These are phyloP conservation scores for Pseudogymnoascus sp. DNA, from an alignment of 2,329 filamentous ascomycete genomes.

Conservation along the genomic window DNA sequence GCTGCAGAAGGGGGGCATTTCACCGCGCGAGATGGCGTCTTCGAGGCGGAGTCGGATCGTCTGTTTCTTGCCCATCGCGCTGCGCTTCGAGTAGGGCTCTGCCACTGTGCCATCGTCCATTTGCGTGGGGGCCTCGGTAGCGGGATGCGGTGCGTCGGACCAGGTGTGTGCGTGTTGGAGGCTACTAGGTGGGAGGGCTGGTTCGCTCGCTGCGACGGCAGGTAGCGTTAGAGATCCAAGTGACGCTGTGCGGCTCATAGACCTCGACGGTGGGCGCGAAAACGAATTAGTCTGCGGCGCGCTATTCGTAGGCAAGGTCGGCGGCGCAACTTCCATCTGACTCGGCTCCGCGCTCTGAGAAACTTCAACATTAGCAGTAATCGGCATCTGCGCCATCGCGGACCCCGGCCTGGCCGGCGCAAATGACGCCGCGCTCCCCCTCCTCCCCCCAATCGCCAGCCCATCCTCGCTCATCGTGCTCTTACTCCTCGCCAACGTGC, in stretches of 20 bases:
- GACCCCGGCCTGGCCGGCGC: neutral
- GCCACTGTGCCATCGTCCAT: neutral
- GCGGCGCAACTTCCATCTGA: neutral
- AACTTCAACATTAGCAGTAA: neutral
- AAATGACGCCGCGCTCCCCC: neutral
- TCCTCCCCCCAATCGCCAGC: conserved; percentile 9
- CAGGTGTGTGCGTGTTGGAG: conserved; percentile 36
- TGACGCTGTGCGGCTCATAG: conserved; percentile 23
- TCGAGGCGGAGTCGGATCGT: conserved; percentile 45
- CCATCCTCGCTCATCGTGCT: conserved; percentile 25
- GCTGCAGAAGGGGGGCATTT: conserved; percentile 79
- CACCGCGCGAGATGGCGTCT: conserved; percentile 62
- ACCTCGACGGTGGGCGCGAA: conserved; percentile 37
- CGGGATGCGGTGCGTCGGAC: conserved; percentile 36
- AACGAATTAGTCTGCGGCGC: conserved; percentile 18
- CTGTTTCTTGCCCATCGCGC: conserved; percentile 21
- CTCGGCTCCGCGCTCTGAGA: neutral
- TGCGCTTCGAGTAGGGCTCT: conserved; percentile 12
- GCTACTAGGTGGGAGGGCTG: conserved; percentile 32
- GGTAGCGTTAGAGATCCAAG: conserved; percentile 27
- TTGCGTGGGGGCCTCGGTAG: conserved; percentile 30
- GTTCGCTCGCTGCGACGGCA: conserved; percentile 42
- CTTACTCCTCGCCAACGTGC: conserved; percentile 12
- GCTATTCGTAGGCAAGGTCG: neutral
- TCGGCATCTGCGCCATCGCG: conserved; percentile 12